Base-by-base conservation (phyloP, 345 rosid genomes). In the Rubroshorea leprosula region DNA sequence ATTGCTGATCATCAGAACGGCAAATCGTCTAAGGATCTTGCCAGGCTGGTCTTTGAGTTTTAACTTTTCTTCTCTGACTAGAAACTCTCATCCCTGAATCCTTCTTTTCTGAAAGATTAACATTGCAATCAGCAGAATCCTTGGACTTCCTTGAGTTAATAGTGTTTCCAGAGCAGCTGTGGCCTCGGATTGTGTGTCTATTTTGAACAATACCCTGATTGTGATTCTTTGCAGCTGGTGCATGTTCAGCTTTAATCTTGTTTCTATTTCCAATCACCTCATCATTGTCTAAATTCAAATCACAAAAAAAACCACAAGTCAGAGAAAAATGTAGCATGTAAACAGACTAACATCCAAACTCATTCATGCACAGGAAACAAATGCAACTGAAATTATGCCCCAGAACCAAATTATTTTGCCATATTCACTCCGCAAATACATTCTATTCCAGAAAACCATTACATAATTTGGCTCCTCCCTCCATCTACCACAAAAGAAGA, bases 261-360 rank as follows among this genome's bases (percentile, higher is more conserved):
- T 70, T 75, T 59, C 53, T 77, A 60, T 68, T 67, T 52, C 85
- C 80, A 29, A 84, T 75, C 62, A 75, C 56, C 7, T 70, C 76
- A 72, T 84, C 87, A 19, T 84, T 84, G 49, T 74, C 87, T 84
- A 49, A 23, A 60, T 9, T 49, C 53, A 58, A 47, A 51, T 48
- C 24, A 16, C 27, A 50, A 16, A 55, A 55, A 55, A 55, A 16
- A 15, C 35, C 22, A 23, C 6, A 24, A 18, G 53, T 63, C 5
- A 61, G 66, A 31, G 57, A 16, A 47, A 5, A 41, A 7, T 2
- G 45, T 11, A 41, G 10, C 35, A 29, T n/a, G n/a, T n/a, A n/a
- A n/a, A n/a, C n/a, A n/a, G n/a, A n/a, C n/a, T n/a, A n/a, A n/a
- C n/a, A n/a, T n/a, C n/a, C n/a, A n/a, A n/a, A n/a, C n/a, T n/a